phyloP scores from a whole-genome alignment of 2,329 filamentous ascomycete genomes.

The Arthrinium phaeospermum region DNA sequence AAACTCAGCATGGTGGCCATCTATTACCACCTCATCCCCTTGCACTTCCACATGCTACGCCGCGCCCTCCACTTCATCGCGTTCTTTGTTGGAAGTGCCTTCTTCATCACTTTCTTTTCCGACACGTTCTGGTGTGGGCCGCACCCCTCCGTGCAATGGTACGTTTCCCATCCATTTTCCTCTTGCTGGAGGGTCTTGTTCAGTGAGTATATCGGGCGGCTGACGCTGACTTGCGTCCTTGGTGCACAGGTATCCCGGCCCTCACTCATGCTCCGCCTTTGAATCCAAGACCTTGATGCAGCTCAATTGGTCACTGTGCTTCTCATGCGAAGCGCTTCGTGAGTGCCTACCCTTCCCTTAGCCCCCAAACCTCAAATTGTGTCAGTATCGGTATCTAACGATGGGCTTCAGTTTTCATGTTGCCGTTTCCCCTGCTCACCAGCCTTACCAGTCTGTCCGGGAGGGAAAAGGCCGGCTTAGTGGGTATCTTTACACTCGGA shows the following conservation, averaged over 20 bases:
- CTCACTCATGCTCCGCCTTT: conserved; percentile 8
- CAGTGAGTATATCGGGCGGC: neutral
- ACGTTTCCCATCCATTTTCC: neutral
- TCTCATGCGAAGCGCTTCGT: conserved; percentile 22
- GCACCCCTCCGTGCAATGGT: conserved; percentile 16
- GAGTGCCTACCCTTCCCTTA: neutral
- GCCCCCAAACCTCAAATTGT: neutral
- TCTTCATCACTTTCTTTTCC: conserved; percentile 18
- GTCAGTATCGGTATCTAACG: neutral
- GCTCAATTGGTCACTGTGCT: conserved; percentile 23
- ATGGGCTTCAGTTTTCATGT: conserved; percentile 20
- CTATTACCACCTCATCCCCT: conserved; percentile 24
- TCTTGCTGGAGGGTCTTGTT: neutral
- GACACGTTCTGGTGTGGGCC: conserved; percentile 21
- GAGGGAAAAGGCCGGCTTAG: conserved; percentile 22
- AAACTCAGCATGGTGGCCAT: conserved; percentile 24
- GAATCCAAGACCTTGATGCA: conserved; percentile 12
- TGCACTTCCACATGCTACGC: conserved; percentile 19
- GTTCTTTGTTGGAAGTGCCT: neutral
- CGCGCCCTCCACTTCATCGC: conserved; percentile 17
- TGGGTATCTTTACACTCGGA: conserved; percentile 23
- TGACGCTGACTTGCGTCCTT: neutral
- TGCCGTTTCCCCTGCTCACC: conserved; percentile 23
- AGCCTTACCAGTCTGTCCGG: conserved; percentile 21
- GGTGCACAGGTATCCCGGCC: neutral